phyloP scores from a whole-genome alignment of 805 yeast genomes.

The Metschnikowia gelsemii region DNA sequence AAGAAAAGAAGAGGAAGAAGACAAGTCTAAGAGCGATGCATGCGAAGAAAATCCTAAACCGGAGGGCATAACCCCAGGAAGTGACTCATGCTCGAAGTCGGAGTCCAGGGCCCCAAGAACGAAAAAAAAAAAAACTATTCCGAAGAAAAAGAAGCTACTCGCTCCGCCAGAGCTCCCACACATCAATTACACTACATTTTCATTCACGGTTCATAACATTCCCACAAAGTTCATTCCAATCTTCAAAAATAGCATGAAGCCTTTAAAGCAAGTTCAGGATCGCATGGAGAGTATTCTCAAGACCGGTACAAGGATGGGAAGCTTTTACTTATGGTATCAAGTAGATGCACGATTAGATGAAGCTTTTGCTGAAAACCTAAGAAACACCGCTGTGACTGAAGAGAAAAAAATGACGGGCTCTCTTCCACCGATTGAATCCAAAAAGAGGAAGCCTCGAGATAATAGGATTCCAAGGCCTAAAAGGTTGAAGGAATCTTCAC shows the following conservation, averaged over 20 bases:
- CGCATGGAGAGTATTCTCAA: constrained; percentile 62
- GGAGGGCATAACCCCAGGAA: constrained; percentile 11
- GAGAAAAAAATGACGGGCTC: constrained; percentile 49
- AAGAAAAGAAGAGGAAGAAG: constrained; percentile 29
- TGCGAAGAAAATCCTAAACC: constrained; percentile 16
- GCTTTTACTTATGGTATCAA: constrained; percentile 77
- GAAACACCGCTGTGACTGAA: constrained; percentile 55
- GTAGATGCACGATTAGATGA: constrained; percentile 76
- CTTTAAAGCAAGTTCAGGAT: constrained; percentile 52
- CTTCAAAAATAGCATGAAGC: constrained; percentile 61
- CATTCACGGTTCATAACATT: constrained; percentile 63
- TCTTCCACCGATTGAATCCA: constrained; percentile 22
- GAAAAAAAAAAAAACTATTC: constrained; percentile 17
- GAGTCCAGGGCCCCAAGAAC: constrained; percentile 16
- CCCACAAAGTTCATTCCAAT: constrained; percentile 66
- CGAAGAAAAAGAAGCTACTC: constrained; percentile 19
- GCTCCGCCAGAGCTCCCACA: constrained; percentile 43
- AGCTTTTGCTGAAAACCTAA: constrained; percentile 57
- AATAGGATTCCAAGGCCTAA: constrained; percentile 21
- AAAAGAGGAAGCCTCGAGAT: constrained; percentile 37
- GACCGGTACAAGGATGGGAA: constrained; percentile 58
- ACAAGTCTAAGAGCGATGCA: constrained; percentile 21
- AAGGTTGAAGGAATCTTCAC: constrained; percentile 16
- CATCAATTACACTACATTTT: constrained; percentile 56
- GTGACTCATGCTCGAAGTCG: constrained; percentile 13